Conservation (phyloP, 768 basidiomycete species). For the Collybiopsis confluens region DNA sequence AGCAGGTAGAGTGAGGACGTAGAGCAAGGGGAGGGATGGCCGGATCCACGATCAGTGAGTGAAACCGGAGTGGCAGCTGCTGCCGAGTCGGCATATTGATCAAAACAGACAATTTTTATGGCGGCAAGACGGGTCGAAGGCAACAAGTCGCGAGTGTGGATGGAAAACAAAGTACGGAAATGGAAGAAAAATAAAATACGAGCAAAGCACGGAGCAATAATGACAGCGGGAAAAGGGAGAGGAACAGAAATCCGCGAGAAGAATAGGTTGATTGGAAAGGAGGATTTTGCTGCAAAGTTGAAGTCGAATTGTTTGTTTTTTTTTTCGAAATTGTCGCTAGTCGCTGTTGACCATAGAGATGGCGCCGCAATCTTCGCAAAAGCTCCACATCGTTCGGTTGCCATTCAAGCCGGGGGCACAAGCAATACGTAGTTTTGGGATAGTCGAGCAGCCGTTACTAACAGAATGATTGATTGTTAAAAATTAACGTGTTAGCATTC, state of each 20-base stretch:
- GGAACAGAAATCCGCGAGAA: no score
- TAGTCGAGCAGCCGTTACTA: conserved; percentile 70
- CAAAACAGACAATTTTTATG: not conserved
- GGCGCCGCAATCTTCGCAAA: conserved; percentile 85
- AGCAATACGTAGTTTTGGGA: conserved; percentile 78
- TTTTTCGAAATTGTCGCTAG: conserved; percentile 21
- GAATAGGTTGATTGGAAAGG: no score
- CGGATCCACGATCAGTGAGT: no score
- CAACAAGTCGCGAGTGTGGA: not conserved
- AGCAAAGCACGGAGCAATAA: conserved; percentile 26
- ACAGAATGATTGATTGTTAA: not conserved
- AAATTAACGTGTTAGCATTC: not conserved
- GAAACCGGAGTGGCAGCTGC: no score
- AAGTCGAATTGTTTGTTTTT: no score
- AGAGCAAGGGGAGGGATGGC: no score
- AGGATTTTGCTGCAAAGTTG: no score
- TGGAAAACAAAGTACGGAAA: not conserved
- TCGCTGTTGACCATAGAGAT: conserved; percentile 85
- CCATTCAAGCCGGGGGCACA: conserved; percentile 69
- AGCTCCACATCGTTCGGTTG: conserved; percentile 80
- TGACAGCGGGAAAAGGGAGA: no score
- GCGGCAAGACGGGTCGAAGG: no score
- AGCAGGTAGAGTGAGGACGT: no score
- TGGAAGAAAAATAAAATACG: conserved; percentile 19
- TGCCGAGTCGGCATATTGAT: not conserved